Percentiles rank a stretch among this genome's conserved stretches.
These are phyloP conservation scores for Euphrasia arctica DNA, from an alignment of 305 asterid species.

Conservation along the genomic window DNA sequence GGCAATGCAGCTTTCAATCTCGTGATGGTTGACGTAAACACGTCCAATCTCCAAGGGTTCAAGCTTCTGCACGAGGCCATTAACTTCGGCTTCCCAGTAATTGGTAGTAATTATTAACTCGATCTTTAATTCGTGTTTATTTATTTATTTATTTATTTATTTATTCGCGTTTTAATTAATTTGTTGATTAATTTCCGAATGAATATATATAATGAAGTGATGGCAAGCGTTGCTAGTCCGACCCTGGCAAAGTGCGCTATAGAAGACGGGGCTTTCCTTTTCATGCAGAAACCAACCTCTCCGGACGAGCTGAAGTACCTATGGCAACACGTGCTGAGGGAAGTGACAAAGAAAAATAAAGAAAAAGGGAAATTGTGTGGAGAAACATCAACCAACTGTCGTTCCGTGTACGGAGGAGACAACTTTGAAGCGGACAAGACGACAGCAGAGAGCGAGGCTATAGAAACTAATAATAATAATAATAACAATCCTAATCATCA, in stretches of 20 bases:
- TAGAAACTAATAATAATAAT: not conserved
- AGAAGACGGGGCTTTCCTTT: conserved; percentile 41
- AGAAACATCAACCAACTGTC: not conserved
- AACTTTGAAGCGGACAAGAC: not conserved
- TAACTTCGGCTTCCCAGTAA: conserved; percentile 19
- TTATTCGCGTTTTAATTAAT: not conserved
- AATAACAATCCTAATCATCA: too few species aligned
- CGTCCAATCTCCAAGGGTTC: conserved; percentile 26
- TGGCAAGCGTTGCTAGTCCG: conserved; percentile 24
- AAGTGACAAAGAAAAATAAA: conserved; percentile 10
- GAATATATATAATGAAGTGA: conserved; percentile 24
- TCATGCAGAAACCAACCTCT: conserved; percentile 31
- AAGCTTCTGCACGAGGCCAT: conserved; percentile 29
- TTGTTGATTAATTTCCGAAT: not conserved
- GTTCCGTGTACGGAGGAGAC: not conserved
- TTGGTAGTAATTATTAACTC: conserved; percentile 33
- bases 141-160: not conserved
- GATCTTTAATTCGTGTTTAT: not conserved
- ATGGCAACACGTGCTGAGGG: conserved; percentile 36
- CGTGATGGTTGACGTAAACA: conserved; percentile 31
- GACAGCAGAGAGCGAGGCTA: not conserved
- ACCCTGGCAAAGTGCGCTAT: conserved; percentile 28
- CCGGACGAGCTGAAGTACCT: conserved; percentile 26
- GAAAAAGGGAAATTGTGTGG: not conserved
- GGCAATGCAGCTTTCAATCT: conserved; percentile 26